phyloP scores from a whole-genome alignment of 2,329 filamentous ascomycete genomes.

The Fusarium buharicum region DNA sequence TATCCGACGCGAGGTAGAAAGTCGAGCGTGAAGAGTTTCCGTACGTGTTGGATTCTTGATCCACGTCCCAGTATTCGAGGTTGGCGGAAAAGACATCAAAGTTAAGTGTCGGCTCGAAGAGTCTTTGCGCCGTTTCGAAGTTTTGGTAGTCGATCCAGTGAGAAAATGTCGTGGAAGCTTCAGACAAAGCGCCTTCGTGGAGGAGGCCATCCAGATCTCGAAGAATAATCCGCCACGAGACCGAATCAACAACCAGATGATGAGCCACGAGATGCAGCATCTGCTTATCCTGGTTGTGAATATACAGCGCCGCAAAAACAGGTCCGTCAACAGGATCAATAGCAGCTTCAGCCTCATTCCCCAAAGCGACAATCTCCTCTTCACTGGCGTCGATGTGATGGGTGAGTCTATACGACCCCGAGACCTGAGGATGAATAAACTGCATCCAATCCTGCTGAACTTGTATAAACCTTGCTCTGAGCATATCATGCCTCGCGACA shows the following conservation, averaged over 20 bases:
- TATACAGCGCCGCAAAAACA: constrained; percentile 61
- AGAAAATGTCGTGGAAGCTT: constrained; percentile 59
- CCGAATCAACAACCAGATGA: constrained; percentile 62
- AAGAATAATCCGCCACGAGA: constrained; percentile 62
- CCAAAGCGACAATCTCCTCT: constrained; percentile 54
- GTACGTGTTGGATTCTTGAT: constrained; percentile 57
- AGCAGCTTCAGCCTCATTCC: constrained; percentile 54
- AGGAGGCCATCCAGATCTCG: constrained; percentile 63
- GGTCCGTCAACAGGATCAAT: constrained; percentile 63
- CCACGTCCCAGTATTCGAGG: constrained; percentile 61
- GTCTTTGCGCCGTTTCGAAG: constrained; percentile 48
- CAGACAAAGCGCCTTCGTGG: constrained; percentile 57
- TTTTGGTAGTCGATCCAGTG: constrained; percentile 61
- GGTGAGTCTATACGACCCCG: constrained; percentile 57
- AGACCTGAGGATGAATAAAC: constrained; percentile 53
- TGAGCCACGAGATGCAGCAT: constrained; percentile 62
- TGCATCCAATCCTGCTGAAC: constrained; percentile 59
- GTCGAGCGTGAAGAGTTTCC: constrained; percentile 54
- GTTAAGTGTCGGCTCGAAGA: constrained; percentile 49
- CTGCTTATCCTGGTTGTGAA: constrained; percentile 59
- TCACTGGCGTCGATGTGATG: constrained; percentile 55
- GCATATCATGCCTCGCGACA: constrained; percentile 63
- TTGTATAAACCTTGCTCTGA: constrained; percentile 58
- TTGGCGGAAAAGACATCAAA: constrained; percentile 55
- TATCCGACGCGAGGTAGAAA: constrained; percentile 57